Evolutionary conservation across 2,329 filamentous ascomycete genomes (phyloP).

Genomic region (Aureobasidium namibiae): DNA sequence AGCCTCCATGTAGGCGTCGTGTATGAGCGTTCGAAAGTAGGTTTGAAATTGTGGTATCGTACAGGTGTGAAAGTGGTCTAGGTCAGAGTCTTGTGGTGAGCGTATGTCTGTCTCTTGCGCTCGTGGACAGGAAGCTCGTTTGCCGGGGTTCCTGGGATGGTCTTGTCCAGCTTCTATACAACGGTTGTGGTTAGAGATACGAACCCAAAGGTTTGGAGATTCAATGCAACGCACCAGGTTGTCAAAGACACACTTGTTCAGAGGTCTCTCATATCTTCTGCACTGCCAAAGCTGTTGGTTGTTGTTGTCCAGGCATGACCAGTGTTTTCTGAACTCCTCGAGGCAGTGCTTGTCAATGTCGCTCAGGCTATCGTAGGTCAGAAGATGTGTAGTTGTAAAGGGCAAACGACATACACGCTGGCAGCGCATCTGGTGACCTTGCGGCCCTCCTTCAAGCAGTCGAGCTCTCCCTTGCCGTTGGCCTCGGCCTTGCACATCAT

Average conservation of each 20-base stretch:
- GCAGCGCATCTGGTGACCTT: constrained; percentile 94
- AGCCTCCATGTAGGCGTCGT: not conserved
- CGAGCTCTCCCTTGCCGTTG: constrained; percentile 80
- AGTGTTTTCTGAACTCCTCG: constrained; percentile 83
- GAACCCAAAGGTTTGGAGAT: not conserved
- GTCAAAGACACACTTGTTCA: constrained; percentile 93
- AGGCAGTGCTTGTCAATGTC: constrained; percentile 96
- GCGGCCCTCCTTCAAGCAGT: constrained; percentile 92
- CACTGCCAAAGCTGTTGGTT: constrained; percentile 98
- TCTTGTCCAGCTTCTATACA: constrained; percentile 42
- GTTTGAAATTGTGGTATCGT: constrained; percentile 13
- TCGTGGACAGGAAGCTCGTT: constrained; percentile 42
- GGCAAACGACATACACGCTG: constrained; percentile 69
- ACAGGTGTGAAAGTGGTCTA: constrained; percentile 8
- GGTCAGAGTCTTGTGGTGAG: constrained; percentile 18
- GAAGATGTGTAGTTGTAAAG: not conserved
- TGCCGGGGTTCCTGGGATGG: constrained; percentile 42
- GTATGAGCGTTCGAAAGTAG: not conserved
- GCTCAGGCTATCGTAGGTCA: constrained; percentile 55
- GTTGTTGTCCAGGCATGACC: constrained; percentile 91
- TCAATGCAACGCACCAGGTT: constrained; percentile 64
- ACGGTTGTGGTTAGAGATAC: not conserved
- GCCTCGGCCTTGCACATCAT: constrained; percentile 99
- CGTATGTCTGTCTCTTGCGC: constrained; percentile 38
- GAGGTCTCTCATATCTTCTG: constrained; percentile 72